phyloP scores from a whole-genome alignment of 768 basidiomycete genomes.

The Cyathus striatus region DNA sequence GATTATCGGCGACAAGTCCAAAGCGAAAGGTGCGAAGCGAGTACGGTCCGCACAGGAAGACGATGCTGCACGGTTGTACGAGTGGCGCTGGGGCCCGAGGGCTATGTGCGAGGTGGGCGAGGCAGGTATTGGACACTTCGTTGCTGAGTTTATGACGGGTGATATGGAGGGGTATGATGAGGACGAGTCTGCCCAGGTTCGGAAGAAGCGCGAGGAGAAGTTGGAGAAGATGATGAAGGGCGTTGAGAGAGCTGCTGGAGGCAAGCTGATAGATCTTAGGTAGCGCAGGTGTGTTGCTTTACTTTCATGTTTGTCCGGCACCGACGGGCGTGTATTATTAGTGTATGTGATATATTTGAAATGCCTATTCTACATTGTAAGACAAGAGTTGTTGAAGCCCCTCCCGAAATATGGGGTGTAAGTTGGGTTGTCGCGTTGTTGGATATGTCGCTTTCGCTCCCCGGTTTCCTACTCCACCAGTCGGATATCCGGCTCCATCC shows the following conservation, averaged over 20 bases:
- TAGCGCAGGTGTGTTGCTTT: too few species aligned
- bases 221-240: conserved; percentile 46
- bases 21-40: conserved; percentile 39
- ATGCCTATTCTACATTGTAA: too few species aligned
- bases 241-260: conserved; percentile 62
- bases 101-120: conserved; percentile 85
- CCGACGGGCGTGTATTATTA: too few species aligned
- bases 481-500: too few species aligned
- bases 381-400: too few species aligned
- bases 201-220: conserved; percentile 26
- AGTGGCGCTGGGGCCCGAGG: conserved; percentile 86
- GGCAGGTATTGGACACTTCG: conserved; percentile 63
- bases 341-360: too few species aligned
- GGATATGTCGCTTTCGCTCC: too few species aligned
- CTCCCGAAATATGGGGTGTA: too few species aligned
- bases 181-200: conserved; percentile 25
- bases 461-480: too few species aligned
- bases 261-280: conserved; percentile 39
- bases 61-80: conserved; percentile 38
- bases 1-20: conserved; percentile 37
- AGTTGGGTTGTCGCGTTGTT: too few species aligned
- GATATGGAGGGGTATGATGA: conserved; percentile 25
- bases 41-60: conserved; percentile 31
- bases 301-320: too few species aligned
- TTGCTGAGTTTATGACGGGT: conserved; percentile 74